These are phyloP conservation scores for Vitis hybrid DNA, from an alignment of 177 flowering plant genomes.

Conservation along the genomic window DNA sequence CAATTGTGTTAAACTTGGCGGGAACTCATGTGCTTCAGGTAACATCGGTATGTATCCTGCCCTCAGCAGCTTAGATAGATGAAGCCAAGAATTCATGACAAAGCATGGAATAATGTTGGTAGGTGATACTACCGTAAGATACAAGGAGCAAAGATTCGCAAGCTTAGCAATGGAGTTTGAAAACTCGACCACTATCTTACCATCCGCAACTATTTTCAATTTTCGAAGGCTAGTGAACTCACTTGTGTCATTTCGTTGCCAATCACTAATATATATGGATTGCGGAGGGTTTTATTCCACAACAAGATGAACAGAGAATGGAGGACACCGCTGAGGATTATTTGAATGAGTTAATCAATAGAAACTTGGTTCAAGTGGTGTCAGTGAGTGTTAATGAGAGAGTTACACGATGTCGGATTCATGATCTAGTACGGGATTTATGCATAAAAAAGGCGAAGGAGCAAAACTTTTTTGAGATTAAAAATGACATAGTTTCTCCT, in stretches of 20 bases:
- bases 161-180: no score
- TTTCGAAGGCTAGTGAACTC: no score
- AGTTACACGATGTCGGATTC: neutral
- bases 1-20: neutral
- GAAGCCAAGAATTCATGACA: neutral
- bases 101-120: no score
- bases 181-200: no score
- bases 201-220: no score
- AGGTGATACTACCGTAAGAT: no score
- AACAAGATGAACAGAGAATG: neutral
- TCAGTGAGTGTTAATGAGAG: neutral
- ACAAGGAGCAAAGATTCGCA: no score
- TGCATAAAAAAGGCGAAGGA: neutral
- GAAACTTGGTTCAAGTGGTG: neutral
- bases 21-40: neutral
- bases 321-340: neutral
- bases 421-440: neutral
- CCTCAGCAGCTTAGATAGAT: neutral
- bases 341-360: neutral
- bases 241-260: no score
- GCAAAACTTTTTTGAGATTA: neutral
- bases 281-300: neutral
- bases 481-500: no score
- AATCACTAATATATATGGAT: neutral
- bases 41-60: neutral